phyloP scores from a whole-genome alignment of 1,139 yeast species.

The Saccharomycopsis hybrid region DNA sequence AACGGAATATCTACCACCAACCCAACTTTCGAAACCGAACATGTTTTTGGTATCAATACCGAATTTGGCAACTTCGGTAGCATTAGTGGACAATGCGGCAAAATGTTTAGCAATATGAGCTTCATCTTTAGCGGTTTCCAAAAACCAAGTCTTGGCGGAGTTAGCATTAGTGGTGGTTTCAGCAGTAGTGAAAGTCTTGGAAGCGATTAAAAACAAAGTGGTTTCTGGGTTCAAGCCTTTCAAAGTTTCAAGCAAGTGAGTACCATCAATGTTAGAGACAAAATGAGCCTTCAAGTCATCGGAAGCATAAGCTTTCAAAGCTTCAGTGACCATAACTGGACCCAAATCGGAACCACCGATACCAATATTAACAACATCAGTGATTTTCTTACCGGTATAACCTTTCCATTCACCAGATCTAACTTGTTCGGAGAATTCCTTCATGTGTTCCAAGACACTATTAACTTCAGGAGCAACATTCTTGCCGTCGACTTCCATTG shows the following conservation, averaged over 20 bases:
- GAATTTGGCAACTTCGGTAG: constrained; percentile 80
- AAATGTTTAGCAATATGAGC: constrained; percentile 90
- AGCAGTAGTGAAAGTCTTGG: constrained; percentile 98
- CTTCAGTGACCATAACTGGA: constrained; percentile 99
- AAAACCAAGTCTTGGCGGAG: constrained; percentile 92
- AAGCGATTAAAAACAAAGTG: constrained; percentile 88
- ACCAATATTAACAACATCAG: constrained; percentile 94
- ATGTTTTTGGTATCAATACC: constrained; percentile 97
- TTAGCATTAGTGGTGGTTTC: constrained; percentile 95
- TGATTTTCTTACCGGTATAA: constrained; percentile 88
- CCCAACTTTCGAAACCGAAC: constrained; percentile 99
- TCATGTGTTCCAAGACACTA: constrained; percentile 87
- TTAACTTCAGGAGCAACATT: constrained; percentile 90
- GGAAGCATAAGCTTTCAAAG: constrained; percentile 81
- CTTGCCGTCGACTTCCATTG: constrained; percentile 82
- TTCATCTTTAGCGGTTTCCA: constrained; percentile 59
- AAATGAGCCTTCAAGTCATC: constrained; percentile 78
- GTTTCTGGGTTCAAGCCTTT: constrained; percentile 79
- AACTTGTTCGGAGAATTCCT: constrained; percentile 82
- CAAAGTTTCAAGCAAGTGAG: constrained; percentile 89
- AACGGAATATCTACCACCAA: constrained; percentile 98
- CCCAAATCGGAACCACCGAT: constrained; percentile 99
- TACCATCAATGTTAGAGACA: constrained; percentile 97
- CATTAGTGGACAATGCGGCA: constrained; percentile 93
- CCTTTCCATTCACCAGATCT: constrained; percentile 96